Conservation (phyloP, 345 rosid genomes). For the Adansonia digitata region DNA sequence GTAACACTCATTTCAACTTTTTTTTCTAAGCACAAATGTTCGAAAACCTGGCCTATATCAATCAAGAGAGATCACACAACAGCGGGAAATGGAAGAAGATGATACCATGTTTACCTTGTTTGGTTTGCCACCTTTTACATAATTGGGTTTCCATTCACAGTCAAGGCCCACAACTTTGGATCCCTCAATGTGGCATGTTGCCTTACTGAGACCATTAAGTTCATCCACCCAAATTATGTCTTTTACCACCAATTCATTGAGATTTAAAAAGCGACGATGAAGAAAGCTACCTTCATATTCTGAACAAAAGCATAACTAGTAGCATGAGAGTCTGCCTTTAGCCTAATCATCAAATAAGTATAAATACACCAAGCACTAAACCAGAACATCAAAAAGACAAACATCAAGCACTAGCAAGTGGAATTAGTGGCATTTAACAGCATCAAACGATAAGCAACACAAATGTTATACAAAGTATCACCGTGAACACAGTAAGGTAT, state of each 20-base stretch:
- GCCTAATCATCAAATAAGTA: not conserved
- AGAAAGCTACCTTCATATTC: slow-evolving; percentile 44
- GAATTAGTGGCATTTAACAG: slow-evolving; percentile 19
- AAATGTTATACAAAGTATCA: not conserved
- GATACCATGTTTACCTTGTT: slow-evolving; percentile 51
- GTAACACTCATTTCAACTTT: not conserved
- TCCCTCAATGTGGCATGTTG: slow-evolving; percentile 53
- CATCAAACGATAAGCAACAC: slow-evolving; percentile 9
- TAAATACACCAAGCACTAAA: not conserved
- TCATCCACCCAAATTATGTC: slow-evolving; percentile 78
- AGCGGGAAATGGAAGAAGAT: not conserved
- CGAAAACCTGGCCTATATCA: not conserved
- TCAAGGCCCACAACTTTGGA: slow-evolving; percentile 82
- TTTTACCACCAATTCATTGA: slow-evolving; percentile 58
- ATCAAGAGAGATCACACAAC: not conserved
- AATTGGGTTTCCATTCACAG: slow-evolving; percentile 98
- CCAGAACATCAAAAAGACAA: no score
- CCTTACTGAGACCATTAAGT: slow-evolving; percentile 45
- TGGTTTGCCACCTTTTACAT: slow-evolving; percentile 59
- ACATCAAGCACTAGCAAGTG: not conserved
- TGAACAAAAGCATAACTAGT: slow-evolving; percentile 30
- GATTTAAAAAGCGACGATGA: slow-evolving; percentile 46
- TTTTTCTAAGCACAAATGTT: not conserved
- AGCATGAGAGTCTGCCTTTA: slow-evolving; percentile 4
- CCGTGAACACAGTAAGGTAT: not conserved